Percentiles rank a stretch among this genome's conserved stretches.
phyloP scores from a whole-genome alignment of 1,139 yeast species.

The Yamadazyma taylorii region DNA sequence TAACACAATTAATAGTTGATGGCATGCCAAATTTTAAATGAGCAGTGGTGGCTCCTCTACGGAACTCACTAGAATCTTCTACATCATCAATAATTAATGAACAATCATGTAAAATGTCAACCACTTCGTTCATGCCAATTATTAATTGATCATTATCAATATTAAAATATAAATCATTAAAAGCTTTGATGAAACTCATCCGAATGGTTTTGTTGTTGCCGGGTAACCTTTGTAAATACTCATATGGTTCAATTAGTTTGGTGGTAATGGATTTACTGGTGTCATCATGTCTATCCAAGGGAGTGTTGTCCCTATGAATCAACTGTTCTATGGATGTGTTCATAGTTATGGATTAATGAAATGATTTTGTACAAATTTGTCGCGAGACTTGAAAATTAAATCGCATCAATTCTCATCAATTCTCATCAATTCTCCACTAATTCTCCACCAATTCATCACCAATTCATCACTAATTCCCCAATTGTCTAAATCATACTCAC shows the following conservation, averaged over 20 bases:
- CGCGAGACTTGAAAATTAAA: too few species aligned
- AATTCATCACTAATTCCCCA: too few species aligned
- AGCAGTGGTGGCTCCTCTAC: slow-evolving; percentile 80
- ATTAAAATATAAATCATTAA: slow-evolving; percentile 31
- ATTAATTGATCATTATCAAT: slow-evolving; percentile 22
- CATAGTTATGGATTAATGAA: too few species aligned
- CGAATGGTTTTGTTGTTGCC: slow-evolving; percentile 36
- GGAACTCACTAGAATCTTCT: slow-evolving; percentile 68
- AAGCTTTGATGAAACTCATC: slow-evolving; percentile 28
- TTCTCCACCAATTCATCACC: too few species aligned
- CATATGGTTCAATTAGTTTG: slow-evolving; percentile 26
- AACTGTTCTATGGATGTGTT: slow-evolving; percentile 10
- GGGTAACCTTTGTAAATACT: slow-evolving; percentile 30
- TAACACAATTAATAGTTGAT: slow-evolving; percentile 78
- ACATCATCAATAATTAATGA: slow-evolving; percentile 69
- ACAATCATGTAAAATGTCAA: slow-evolving; percentile 31
- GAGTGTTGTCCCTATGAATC: slow-evolving; percentile 14
- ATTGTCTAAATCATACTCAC: too few species aligned
- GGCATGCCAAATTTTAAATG: slow-evolving; percentile 77
- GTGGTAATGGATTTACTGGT: slow-evolving; percentile 4
- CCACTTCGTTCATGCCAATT: slow-evolving; percentile 23
- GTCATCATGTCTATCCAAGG: slow-evolving; percentile 12
- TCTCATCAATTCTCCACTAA: too few species aligned
- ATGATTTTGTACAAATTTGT: too few species aligned
- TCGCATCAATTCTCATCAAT: too few species aligned